phyloP scores from a whole-genome alignment of 139 green algal species.

The Tetradesmus obliquus region DNA sequence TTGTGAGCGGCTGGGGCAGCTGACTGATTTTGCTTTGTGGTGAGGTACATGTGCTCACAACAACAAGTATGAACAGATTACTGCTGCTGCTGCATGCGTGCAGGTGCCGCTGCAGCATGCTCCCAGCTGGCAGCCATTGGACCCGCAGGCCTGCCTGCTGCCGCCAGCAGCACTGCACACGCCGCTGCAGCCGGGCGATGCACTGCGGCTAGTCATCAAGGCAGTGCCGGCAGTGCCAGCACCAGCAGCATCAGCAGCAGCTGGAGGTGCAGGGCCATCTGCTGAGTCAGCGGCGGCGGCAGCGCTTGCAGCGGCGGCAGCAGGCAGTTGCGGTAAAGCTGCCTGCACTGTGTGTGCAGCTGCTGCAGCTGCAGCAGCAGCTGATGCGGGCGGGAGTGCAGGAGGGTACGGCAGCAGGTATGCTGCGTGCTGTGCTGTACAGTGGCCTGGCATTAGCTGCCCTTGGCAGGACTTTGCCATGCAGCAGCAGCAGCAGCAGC shows the following conservation, averaged over 20 bases:
- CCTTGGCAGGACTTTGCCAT: neutral
- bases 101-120: slow-evolving; percentile 22
- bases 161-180: slow-evolving; percentile 19
- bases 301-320: neutral
- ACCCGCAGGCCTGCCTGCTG: neutral
- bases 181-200: neutral
- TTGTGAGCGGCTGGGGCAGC: neutral
- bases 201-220: neutral
- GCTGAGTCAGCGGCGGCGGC: neutral
- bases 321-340: neutral
- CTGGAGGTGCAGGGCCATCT: neutral
- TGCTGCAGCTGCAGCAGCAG: neutral
- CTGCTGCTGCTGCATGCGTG: neutral
- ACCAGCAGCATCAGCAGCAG: neutral
- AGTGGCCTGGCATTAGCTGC: neutral
- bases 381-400: neutral
- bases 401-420: neutral
- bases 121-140: neutral
- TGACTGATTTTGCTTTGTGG: too few species aligned
- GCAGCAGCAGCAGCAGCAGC: neutral
- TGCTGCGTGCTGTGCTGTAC: neutral
- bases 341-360: neutral
- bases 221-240: neutral
- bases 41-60: neutral
- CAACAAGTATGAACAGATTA: neutral